phyloP scores from a whole-genome alignment of 2,329 filamentous ascomycete species.

The Domatiomyces catenatus region DNA sequence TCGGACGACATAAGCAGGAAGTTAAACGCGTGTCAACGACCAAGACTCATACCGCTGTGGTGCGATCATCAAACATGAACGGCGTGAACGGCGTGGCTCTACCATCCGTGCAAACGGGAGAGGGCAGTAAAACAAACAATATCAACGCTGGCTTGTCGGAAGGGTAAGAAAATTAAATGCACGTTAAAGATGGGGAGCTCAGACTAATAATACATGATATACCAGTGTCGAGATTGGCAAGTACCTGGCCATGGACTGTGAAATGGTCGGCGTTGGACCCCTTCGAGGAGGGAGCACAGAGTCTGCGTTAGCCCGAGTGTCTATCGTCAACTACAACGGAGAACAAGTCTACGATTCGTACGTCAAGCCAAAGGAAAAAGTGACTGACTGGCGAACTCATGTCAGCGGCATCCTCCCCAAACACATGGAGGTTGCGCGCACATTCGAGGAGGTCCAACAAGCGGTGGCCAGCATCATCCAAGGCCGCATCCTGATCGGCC shows the following conservation, averaged over 20 bases:
- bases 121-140: neutral
- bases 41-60: neutral
- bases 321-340: constrained; percentile 85
- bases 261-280: constrained; percentile 78
- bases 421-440: constrained; percentile 51
- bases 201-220: neutral
- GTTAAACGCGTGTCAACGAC: neutral
- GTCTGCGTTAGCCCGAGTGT: constrained; percentile 71
- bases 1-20: neutral
- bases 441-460: constrained; percentile 62
- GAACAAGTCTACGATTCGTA: constrained; percentile 88
- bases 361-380: constrained; percentile 59
- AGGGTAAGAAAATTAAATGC: neutral
- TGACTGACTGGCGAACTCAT: constrained; percentile 79
- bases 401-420: constrained; percentile 68
- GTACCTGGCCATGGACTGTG: constrained; percentile 87
- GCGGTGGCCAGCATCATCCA: constrained; percentile 54
- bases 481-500: constrained; percentile 62
- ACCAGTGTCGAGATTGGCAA: constrained; percentile 58
- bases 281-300: constrained; percentile 24
- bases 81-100: neutral
- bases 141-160: constrained; percentile 3
- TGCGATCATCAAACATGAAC: neutral
- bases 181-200: no score
- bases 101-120: neutral